Evolutionary conservation across 352 stramenopile species (phyloP).

Genomic region (Phytophthora pseudosyringae): DNA sequence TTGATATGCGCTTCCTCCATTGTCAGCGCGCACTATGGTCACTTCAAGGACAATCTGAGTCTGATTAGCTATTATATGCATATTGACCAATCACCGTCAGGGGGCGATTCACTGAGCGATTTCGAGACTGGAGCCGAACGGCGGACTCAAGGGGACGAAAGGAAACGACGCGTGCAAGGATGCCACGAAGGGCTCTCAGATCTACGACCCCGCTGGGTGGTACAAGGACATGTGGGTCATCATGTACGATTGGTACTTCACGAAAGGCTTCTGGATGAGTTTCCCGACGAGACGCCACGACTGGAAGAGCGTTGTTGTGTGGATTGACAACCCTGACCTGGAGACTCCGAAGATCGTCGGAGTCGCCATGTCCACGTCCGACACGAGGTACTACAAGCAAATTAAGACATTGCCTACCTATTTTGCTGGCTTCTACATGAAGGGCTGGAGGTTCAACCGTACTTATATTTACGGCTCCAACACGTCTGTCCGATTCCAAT

Average conservation of each 20-base stretch:
- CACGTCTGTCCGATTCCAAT: constrained; percentile 9
- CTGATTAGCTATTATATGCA: too few relatives aligned
- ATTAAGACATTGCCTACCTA: background rate
- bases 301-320: constrained; percentile 18
- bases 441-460: background rate
- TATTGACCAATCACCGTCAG: too few relatives aligned
- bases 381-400: background rate
- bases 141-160: constrained; percentile 2
- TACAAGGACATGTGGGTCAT: constrained; percentile 6
- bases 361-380: constrained; percentile 7
- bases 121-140: too few relatives aligned
- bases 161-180: constrained; percentile 8
- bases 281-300: constrained; percentile 8
- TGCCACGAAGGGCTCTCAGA: constrained; percentile 8
- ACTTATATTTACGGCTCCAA: background rate
- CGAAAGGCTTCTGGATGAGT: constrained; percentile 3
- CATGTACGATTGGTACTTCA: constrained; percentile 27
- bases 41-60: too few relatives aligned
- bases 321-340: constrained; percentile 2
- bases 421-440: background rate
- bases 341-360: constrained; percentile 1
- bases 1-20: too few relatives aligned
- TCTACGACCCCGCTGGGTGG: constrained; percentile 10
- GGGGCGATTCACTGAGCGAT: too few relatives aligned
- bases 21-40: too few relatives aligned